Percentiles rank a stretch among this genome's conserved stretches.
Conservation (phyloP, 495 filamentous ascomycete genomes). For the Tuber magnatum region DNA sequence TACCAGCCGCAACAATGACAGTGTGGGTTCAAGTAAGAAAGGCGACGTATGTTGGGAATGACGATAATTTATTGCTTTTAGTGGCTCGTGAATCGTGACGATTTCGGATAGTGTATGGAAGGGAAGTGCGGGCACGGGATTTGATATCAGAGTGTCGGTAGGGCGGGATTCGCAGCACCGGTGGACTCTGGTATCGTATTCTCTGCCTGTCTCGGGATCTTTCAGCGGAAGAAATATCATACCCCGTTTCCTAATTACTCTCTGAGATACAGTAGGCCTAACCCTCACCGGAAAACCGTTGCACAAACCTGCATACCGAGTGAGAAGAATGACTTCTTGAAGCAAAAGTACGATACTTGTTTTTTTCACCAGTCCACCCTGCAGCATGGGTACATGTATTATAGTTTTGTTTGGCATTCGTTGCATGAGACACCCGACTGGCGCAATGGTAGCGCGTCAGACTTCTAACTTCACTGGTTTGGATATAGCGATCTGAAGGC, state of each 20-base stretch:
- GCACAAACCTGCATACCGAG: background rate
- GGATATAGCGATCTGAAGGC: slow-evolving; percentile 46
- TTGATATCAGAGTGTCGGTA: background rate
- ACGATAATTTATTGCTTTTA: background rate
- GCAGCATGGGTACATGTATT: background rate
- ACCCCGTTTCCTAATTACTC: background rate
- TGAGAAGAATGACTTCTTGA: background rate
- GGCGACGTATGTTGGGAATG: too few relatives aligned
- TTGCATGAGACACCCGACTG: slow-evolving; percentile 9
- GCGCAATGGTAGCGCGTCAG: slow-evolving; percentile 34
- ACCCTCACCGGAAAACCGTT: too few relatives aligned
- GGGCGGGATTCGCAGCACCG: background rate
- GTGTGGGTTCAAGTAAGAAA: background rate
- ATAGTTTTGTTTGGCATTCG: background rate
- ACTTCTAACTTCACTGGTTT: slow-evolving; percentile 16
- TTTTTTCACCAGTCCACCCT: too few relatives aligned
- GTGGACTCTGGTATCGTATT: background rate
- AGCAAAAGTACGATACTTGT: too few relatives aligned
- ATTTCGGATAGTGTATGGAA: background rate
- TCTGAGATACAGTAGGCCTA: too few relatives aligned
- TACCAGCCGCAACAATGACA: background rate
- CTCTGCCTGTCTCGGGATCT: background rate
- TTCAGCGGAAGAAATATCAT: background rate
- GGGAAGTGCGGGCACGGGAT: background rate
- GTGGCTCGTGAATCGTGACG: background rate